Conservation (phyloP, 352 stramenopile species). For the Phytophthora ohioensis region DNA sequence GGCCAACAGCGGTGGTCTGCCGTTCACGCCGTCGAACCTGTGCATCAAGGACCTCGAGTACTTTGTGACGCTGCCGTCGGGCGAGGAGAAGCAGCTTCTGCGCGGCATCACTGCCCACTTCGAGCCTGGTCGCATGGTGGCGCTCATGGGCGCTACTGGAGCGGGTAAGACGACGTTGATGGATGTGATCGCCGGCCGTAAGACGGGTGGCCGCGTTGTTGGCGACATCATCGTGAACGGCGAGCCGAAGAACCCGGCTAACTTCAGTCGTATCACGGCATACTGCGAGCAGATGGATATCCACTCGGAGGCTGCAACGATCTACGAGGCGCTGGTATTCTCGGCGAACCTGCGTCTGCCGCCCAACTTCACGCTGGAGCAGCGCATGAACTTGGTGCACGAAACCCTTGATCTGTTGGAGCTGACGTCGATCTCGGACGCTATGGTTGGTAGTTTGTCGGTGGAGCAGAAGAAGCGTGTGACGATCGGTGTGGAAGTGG, state of each 20-base stretch:
- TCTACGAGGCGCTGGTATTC: conserved; percentile 92
- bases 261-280: conserved; percentile 89
- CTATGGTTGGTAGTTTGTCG: conserved; percentile 52
- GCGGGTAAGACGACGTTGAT: conserved; percentile 56
- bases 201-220: conserved; percentile 73
- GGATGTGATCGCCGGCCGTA: conserved; percentile 80
- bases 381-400: conserved; percentile 56
- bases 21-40: conserved; percentile 52
- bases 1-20: conserved; percentile 33
- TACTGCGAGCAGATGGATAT: conserved; percentile 95
- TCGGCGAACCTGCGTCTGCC: conserved; percentile 88
- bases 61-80: conserved; percentile 59
- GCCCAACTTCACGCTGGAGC: conserved; percentile 40
- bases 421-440: conserved; percentile 26
- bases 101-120: conserved; percentile 59
- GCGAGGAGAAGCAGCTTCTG: conserved; percentile 56
- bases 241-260: conserved; percentile 67
- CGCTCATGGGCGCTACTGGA: conserved; percentile 74
- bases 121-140: conserved; percentile 69
- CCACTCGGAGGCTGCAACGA: conserved; percentile 82
- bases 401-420: conserved; percentile 67
- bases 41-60: conserved; percentile 61
- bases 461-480: conserved; percentile 95
- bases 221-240: conserved; percentile 93
- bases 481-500: conserved; percentile 93